Evolutionary conservation across 805 yeast species (phyloP), one percentile per base, ranked within the genome.

Genomic region (Zygoascus bituminiphila): DNA sequence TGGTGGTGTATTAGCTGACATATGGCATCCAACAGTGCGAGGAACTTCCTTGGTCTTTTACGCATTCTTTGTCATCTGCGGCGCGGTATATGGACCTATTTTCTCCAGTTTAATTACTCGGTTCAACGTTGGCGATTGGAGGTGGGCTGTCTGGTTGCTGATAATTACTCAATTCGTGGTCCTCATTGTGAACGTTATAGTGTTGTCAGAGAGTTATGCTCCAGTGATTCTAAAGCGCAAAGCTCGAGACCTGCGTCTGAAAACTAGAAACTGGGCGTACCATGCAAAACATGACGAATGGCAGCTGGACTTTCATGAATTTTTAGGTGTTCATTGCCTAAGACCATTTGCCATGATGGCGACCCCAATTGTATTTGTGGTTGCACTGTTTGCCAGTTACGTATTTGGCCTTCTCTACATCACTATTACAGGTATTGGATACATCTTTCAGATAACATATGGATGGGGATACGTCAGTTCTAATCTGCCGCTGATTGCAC

Each of bases 271-370:
- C 63, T 72, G 73, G 51, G 84, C 84, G 59, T 85, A 86, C 54
- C 87, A 88, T 87, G 86, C 97, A 20, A 94, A 86, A 67, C 94
- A 86, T 63, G 97, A 89, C 63, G 93, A 91, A 25, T 79, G 78
- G 62, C 87, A 87, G 44, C 64, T 88, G 63, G 68, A 84, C 1
- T 62, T 85, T 43, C 70, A 69, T 29, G 95, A 89, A 63, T 71
- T 89, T 64, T 57, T 87, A 51, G 74, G 77, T 51, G 77, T 85
- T 21, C 86, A 88, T 69, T 72, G 89, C 48, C 67, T 78, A 56
- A 77, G 96, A 58, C 98, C 98, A 1, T 68, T 91, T 53, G 79
- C 78, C 56, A 86, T 91, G 68, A 79, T 79, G 15, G 65, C 77
- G 19, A 74, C 75, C 12, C 77, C 77, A 0, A 70, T 73, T 45